A percentile compares a stretch with the other conserved stretches of the same genome.
Conservation (phyloP, 805 yeast genomes). For the Candida orba region DNA sequence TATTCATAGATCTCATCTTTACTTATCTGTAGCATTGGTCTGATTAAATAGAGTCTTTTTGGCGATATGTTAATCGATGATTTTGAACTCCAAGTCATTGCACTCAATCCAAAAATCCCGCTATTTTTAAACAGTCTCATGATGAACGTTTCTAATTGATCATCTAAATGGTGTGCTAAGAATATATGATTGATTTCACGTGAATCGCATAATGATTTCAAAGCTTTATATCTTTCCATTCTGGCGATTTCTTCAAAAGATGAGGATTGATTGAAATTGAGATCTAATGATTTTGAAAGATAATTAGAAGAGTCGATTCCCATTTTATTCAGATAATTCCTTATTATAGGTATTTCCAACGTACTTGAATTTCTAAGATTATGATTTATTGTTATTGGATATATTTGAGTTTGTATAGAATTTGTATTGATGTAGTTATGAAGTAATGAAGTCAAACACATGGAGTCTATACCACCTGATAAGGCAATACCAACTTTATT, state of each 20-base stretch:
- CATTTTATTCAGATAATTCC: conserved; percentile 10
- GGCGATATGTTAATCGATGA: conserved; percentile 13
- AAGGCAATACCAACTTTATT: conserved; percentile 45
- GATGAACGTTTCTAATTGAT: conserved; percentile 64
- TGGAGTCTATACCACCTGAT: conserved; percentile 80
- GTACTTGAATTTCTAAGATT: conserved; percentile 34
- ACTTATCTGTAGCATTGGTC: conserved; percentile 46
- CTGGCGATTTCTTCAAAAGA: conserved; percentile 60
- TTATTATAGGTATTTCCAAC: conserved; percentile 20
- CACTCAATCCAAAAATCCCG: conserved; percentile 50
- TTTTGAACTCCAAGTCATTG: conserved; percentile 33
- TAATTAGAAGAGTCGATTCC: conserved; percentile 21
- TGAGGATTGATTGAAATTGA: conserved; percentile 15
- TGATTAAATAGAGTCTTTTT: conserved; percentile 23
- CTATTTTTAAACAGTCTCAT: conserved; percentile 43
- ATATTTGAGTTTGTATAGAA: conserved; percentile 27
- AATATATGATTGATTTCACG: conserved; percentile 32
- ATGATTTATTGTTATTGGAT: conserved; percentile 66
- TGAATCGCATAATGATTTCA: conserved; percentile 35
- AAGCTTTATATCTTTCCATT: conserved; percentile 37
- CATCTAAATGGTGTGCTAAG: conserved; percentile 65
- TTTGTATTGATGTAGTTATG: conserved; percentile 26
- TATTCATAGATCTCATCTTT: conserved; percentile 41
- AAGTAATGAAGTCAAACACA: conserved; percentile 54
- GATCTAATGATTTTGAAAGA: conserved; percentile 24